Evolutionary conservation across 305 asterid genomes (phyloP), one percentile per base, ranked within the genome.

Genomic region (Withania somnifera): DNA sequence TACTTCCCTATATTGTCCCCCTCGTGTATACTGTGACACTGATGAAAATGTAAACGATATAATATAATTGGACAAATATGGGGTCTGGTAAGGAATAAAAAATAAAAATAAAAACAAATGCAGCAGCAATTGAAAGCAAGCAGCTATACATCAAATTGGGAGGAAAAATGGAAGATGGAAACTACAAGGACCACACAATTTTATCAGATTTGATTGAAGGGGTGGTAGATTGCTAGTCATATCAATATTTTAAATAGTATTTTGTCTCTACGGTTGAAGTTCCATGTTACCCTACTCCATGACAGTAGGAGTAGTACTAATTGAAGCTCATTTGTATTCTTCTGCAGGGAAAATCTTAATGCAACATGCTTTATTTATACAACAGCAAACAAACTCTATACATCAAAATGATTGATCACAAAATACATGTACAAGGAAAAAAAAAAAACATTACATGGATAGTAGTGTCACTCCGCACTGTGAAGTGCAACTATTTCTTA

Each of bases 221-320:
- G 77, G 34, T 32, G 67, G 68, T 78, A 82, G 82, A 81, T 84
- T 64, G 71, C 56, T 82, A 24, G 84, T 88, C 82, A 86, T 85
- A 56, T 88, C 88, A 84, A 85, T 76, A 80, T 78, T 77, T 56
- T 80, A 82, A 83, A 82, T n/a, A n/a, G n/a, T n/a, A n/a, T n/a
- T n/a, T 63, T 84, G 81, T 83, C 83, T 61, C 53, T 66, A 80
- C 84, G 90, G 86, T 89, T 86, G 86, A 85, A 47, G 77, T 84
- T 71, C 61, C 79, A 61, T 40, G 40, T 64, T 90, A 88, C 11
- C 88, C 90, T 51, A 85, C 91, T 80, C 69, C 67, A 63, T 60
- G 84, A 85, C 83, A 89, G 79, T 83, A 10, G 34, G 84, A 76
- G 83, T 68, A 85, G 81, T 77, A 68, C 84, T 82, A 40, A 85